Evolutionary conservation across 2,329 filamentous ascomycete species (phyloP).

Genomic region (Emmonsiellopsis sp.): DNA sequence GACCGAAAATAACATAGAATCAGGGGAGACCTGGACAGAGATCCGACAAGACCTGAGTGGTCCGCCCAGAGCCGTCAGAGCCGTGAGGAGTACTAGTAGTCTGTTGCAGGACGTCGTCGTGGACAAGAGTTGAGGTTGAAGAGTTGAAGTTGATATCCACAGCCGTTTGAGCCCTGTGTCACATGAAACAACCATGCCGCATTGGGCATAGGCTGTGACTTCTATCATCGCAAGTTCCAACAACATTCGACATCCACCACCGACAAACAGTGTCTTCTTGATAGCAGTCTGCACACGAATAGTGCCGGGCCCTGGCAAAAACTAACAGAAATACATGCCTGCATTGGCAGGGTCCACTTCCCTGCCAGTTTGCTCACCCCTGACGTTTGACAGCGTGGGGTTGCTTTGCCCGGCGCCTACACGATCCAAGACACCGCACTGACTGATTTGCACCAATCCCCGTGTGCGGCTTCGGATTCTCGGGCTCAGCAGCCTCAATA

Average conservation of each 20-base stretch:
- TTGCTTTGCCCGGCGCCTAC: not conserved
- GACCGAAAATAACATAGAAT: too few species aligned
- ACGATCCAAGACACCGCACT: not conserved
- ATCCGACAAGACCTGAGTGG: too few species aligned
- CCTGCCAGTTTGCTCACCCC: not conserved
- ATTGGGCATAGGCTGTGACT: not conserved
- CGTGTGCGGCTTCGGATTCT: not conserved
- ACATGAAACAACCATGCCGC: slow-evolving; percentile 1
- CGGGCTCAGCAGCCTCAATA: not conserved
- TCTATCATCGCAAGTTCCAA: not conserved
- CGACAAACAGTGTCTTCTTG: not conserved
- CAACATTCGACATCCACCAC: not conserved
- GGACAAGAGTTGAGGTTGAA: too few species aligned
- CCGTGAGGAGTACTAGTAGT: too few species aligned
- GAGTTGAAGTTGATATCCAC: not conserved
- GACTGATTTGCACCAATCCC: not conserved
- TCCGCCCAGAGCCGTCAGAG: too few species aligned
- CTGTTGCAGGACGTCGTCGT: too few species aligned
- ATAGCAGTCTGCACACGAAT: not conserved
- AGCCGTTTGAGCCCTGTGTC: slow-evolving; percentile 2
- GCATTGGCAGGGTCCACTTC: not conserved
- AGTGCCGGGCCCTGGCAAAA: not conserved
- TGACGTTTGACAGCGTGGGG: not conserved
- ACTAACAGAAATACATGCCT: not conserved
- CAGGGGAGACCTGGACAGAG: too few species aligned